Evolutionary conservation across 148 eudicot genomes (phyloP).

Genomic region (Camellia sinensis): DNA sequence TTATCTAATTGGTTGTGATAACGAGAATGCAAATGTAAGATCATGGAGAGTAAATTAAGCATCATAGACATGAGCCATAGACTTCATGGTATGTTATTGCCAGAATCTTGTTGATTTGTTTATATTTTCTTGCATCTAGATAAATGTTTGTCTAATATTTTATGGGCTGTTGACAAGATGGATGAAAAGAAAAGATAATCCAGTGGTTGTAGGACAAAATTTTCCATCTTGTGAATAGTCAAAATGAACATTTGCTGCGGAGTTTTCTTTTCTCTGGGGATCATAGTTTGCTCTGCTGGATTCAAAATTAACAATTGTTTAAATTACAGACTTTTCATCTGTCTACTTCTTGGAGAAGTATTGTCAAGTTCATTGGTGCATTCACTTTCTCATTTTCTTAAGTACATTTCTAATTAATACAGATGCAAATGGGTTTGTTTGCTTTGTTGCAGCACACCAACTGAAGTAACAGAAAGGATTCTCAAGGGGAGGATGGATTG

Average conservation of each 20-base stretch:
- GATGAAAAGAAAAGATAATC: neutral
- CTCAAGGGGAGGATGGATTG: conserved; percentile 95
- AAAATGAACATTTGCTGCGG: neutral
- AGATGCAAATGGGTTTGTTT: conserved; percentile 1
- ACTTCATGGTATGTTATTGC: neutral
- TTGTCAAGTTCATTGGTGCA: neutral
- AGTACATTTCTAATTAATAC: neutral
- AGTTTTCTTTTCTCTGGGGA: neutral
- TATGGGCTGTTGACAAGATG: neutral
- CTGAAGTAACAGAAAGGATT: conserved; percentile 85
- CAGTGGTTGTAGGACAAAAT: neutral
- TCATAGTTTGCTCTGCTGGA: neutral
- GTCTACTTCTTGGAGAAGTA: neutral
- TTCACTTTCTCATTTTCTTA: neutral
- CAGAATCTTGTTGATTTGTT: neutral
- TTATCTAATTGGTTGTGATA: neutral
- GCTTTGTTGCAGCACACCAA: conserved; percentile 66
- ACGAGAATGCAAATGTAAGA: neutral
- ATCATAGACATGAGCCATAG: neutral
- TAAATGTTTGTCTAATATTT: neutral
- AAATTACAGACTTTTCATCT: neutral
- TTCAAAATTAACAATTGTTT: neutral
- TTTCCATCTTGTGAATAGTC: neutral
- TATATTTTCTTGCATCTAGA: neutral
- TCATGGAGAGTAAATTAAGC: neutral